phyloP scores from a whole-genome alignment of 192 early-diverging fungal genomes.

The Chytriomyces sp. region DNA sequence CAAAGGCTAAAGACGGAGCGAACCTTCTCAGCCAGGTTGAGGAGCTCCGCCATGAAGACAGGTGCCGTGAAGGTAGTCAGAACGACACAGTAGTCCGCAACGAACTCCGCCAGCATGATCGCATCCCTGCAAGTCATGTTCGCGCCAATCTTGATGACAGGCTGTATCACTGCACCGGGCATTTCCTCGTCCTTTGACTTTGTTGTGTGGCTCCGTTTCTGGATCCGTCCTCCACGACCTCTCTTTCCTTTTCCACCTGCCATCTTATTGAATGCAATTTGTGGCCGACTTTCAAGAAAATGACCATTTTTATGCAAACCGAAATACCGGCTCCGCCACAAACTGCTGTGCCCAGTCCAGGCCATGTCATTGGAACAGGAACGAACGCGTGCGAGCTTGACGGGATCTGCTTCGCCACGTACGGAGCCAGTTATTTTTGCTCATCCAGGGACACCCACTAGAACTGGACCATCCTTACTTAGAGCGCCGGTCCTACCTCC shows the following conservation, averaged over 20 bases:
- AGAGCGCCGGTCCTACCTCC: too few species aligned
- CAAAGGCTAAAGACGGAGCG: background rate
- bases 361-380: too few species aligned
- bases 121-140: constrained; percentile 27
- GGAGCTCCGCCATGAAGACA: constrained; percentile 8
- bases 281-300: too few species aligned
- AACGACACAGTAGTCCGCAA: constrained; percentile 9
- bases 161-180: background rate
- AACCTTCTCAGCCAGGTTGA: constrained; percentile 32
- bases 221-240: background rate
- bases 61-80: background rate
- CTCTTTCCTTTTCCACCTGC: background rate
- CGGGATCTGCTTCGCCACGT: too few species aligned
- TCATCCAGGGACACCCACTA: too few species aligned
- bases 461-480: too few species aligned
- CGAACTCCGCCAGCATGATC: constrained; percentile 1
- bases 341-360: too few species aligned
- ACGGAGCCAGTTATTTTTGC: too few species aligned
- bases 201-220: background rate
- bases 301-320: too few species aligned
- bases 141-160: background rate
- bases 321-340: too few species aligned
- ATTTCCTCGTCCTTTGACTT: background rate
- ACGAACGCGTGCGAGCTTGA: too few species aligned
- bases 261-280: too few species aligned